Base-by-base conservation (phyloP, 441 rosid genomes). In the Populus hybrid region DNA sequence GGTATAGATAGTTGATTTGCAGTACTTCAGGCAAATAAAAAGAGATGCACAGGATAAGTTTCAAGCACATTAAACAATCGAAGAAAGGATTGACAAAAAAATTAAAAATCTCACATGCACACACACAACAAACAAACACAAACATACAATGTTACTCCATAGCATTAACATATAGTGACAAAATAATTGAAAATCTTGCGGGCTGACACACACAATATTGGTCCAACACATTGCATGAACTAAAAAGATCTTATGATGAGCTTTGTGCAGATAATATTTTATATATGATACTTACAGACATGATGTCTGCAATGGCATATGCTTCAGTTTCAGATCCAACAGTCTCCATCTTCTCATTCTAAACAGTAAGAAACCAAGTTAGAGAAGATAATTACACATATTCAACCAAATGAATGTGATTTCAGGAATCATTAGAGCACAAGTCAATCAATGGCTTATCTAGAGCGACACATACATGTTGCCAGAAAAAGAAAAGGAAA, bases 241-340 rank as follows among this genome's bases (percentile, higher is more conserved):
- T 67, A 7, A 21, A 63, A 65, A 30, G 8, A 66, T 23, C 36
- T 34, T 46, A 46, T 46, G 57, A 46, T 12, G 57, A 46, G 57
- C 57, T 46, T 46, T 46, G 57, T 69, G 21, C 14, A 46, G 69
- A 28, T 57, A 40, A 30, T 32, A 38, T 24, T 38, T 14, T 18
- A 28, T 46, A 83, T 21, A 78, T 12, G 50, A 78, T 79, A 89
- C 99, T 91, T 83, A 93, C 98, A 74, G 82, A 53, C 87, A 93
- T 95, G 16, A 83, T 78, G 74, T 93, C 99, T 74, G 93, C 98
- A 74, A 95, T 92, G 57, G 95, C 96, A 88, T 84, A 95, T 77
- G 98, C 98, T 75, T 92, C 99, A 5, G 93, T 88, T 83, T 95
- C 99, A 64, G 97, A 87, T 65, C 96, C 99, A 83, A 94, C 98